phyloP scores from a whole-genome alignment of 306 rosid species.

The Psophocarpus tetragonolobus region DNA sequence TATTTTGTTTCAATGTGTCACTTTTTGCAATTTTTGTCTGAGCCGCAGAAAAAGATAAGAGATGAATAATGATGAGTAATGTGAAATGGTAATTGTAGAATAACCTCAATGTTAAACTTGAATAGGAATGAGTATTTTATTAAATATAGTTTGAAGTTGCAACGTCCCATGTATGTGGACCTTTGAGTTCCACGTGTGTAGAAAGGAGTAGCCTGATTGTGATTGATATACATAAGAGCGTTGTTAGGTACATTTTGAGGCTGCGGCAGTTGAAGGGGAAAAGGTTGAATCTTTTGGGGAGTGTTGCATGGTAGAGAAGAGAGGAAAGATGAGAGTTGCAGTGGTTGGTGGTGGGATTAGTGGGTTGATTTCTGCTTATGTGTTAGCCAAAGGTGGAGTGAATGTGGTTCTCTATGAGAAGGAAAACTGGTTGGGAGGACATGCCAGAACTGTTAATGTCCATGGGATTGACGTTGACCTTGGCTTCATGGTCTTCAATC shows the following conservation, averaged over 20 bases:
- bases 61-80: too few relatives aligned
- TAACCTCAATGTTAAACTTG: too few relatives aligned
- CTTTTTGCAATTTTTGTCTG: too few relatives aligned
- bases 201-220: background rate
- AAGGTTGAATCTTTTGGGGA: background rate
- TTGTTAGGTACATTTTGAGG: background rate
- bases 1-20: too few relatives aligned
- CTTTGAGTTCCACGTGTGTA: background rate
- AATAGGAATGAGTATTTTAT: too few relatives aligned
- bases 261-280: background rate
- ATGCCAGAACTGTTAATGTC: constrained; percentile 57
- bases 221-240: background rate
- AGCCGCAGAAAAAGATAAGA: too few relatives aligned
- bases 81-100: too few relatives aligned
- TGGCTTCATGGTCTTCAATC: constrained; percentile 89
- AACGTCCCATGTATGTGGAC: background rate
- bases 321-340: constrained; percentile 59
- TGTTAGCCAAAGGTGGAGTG: constrained; percentile 49
- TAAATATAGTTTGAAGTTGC: background rate
- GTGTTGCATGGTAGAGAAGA: background rate
- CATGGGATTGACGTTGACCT: constrained; percentile 74
- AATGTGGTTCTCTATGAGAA: constrained; percentile 67
- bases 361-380: constrained; percentile 66
- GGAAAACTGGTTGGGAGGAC: constrained; percentile 73
- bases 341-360: constrained; percentile 80